Evolutionary conservation across 2,329 filamentous ascomycete genomes (phyloP), one percentile per base, ranked within the genome.

Genomic region (Nemania sp.): DNA sequence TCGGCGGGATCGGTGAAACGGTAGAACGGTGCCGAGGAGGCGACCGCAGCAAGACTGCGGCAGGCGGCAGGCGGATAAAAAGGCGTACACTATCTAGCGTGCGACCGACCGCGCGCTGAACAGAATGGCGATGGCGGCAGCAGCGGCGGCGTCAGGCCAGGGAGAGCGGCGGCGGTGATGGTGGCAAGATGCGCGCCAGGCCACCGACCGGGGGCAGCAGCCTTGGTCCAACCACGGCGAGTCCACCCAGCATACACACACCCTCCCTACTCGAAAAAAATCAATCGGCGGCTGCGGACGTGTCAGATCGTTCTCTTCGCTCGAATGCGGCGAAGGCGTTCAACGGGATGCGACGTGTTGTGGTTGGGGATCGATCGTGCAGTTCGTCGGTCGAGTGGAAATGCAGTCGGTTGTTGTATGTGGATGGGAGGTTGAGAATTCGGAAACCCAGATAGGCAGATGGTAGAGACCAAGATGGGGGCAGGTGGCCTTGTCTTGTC

Each of bases 181-280:
- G 64, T 66, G 71, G 68, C 67, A 65, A 71, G 68, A 68, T 66
- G 69, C 71, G 69, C 68, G 69, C 67, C 66, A 70, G 66, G 68
- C 65, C 64, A 68, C 68, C 67, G 71, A 71, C 68, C 70, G 69
- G n/a, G n/a, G n/a, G n/a, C n/a, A 49, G 67, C 62, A 69, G 66
- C 67, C 66, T 59, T 66, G 63, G 66, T 68, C 63, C 60, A 66
- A 68, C 59, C 54, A 49, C 49, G 59, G 70, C 66, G 60, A 66
- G 62, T 63, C 61, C 64, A 43, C 66, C 64, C 68, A 66, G 64
- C 71, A 73, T 73, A 64, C 67, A 72, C 46, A 41, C 40, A 15
- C 41, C 49, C 42, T 33, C 37, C n/a, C n/a, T n/a, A n/a, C n/a
- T n/a, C n/a, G n/a, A n/a, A n/a, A n/a, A n/a, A n/a, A 51, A 52